Conservation (phyloP, 257 asterid genomes). For the Verbascum thapsus region DNA sequence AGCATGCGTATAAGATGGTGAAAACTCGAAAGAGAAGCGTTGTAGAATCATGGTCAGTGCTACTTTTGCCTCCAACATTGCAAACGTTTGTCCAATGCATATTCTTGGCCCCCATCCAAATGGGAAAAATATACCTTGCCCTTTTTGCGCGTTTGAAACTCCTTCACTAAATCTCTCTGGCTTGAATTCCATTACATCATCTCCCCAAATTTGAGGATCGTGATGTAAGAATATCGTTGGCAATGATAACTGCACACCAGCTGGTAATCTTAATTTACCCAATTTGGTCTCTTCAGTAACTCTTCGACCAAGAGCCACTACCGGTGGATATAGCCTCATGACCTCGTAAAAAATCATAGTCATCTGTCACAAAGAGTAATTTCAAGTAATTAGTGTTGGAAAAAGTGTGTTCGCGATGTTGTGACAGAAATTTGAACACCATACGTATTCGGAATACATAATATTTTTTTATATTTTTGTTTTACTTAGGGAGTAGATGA, state of each 20-base stretch:
- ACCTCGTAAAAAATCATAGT: conserved; percentile 38
- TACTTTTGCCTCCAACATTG: conserved; percentile 38
- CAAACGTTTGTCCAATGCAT: conserved; percentile 41
- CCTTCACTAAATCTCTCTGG: conserved; percentile 42
- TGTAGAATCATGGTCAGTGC: conserved; percentile 40
- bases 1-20: conserved; percentile 41
- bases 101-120: conserved; percentile 46
- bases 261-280: conserved; percentile 27
- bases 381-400: too few species aligned
- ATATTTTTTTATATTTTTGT: too few species aligned
- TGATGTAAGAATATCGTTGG: conserved; percentile 30
- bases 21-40: conserved; percentile 38
- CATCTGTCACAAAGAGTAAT: conserved; percentile 23
- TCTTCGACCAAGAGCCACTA: not conserved
- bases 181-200: conserved; percentile 37
- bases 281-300: conserved; percentile 23
- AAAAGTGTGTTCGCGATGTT: too few species aligned
- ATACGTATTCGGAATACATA: too few species aligned
- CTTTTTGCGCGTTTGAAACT: conserved; percentile 34
- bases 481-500: too few species aligned
- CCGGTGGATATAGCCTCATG: conserved; percentile 36
- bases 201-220: conserved; percentile 35
- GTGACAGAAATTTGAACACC: too few species aligned
- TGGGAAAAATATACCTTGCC: conserved; percentile 29
- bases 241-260: not conserved